Conservation (phyloP, 805 yeast species). For the Teunomyces cretensis region DNA sequence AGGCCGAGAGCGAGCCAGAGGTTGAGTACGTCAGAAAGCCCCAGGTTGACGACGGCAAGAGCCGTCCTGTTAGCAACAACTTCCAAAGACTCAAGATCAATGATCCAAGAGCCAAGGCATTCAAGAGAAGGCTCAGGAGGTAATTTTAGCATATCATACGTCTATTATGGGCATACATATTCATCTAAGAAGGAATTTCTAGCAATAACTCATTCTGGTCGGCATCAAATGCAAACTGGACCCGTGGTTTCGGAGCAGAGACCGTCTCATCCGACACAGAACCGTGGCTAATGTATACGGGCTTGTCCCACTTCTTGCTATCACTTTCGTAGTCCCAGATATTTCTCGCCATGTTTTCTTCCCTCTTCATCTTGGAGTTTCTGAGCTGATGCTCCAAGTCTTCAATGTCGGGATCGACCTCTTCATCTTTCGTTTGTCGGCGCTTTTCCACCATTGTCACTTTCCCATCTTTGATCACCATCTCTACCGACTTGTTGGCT, state of each 20-base stretch:
- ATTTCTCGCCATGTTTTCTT: constrained; percentile 31
- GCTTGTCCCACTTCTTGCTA: constrained; percentile 53
- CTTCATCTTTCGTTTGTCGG: constrained; percentile 23
- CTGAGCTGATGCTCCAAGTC: constrained; percentile 34
- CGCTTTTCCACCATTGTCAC: constrained; percentile 59
- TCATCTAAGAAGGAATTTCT: constrained; percentile 9
- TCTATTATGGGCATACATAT: no score
- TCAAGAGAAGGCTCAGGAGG: constrained; percentile 35
- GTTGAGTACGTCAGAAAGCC: constrained; percentile 2
- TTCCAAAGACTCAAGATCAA: constrained; percentile 55
- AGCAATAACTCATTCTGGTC: constrained; percentile 27
- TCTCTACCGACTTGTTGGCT: constrained; percentile 71
- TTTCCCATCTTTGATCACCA: constrained; percentile 79
- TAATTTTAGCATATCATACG: background rate
- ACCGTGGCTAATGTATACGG: constrained; percentile 35
- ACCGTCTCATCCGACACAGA: background rate
- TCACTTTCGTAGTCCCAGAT: constrained; percentile 66
- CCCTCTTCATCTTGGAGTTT: constrained; percentile 23
- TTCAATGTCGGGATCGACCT: constrained; percentile 34
- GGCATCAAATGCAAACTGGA: constrained; percentile 22
- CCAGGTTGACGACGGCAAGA: constrained; percentile 9
- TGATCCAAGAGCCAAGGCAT: constrained; percentile 40
- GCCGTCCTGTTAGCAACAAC: constrained; percentile 44
- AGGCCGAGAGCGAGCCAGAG: constrained; percentile 13
- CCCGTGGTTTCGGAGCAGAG: constrained; percentile 16